Evolutionary conservation across 1,139 yeast genomes (phyloP), one percentile per base, ranked within the genome.

Genomic region (Kluyveromyces marxianus): DNA sequence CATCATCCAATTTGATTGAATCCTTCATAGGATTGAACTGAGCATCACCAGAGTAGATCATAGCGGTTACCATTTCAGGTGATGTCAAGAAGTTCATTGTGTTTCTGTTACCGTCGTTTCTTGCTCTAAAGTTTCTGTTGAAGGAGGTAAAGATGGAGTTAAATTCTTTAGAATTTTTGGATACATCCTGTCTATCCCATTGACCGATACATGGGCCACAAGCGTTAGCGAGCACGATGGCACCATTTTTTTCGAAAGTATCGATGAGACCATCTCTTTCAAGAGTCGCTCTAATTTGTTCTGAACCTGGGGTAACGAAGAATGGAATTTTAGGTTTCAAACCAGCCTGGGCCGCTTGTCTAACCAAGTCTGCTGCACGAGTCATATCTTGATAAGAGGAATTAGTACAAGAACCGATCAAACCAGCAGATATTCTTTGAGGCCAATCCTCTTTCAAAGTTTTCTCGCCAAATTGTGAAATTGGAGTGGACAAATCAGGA

Each of bases 161-260:
- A 44, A 67, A 68, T 48, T 77, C 82, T 44, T 79, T 74, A 6
- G 84, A 78, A 46, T 76, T 77, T 66, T 83, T 83, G 44, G 83
- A 74, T 44, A 83, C 75, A 52, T 73, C 74, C 45, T 65, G 69
- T 69, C 98, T 81, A 65, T 89, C 96, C 98, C 98, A 92, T 72
- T 92, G 97, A 45, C 98, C 98, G 61, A 92, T 92, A 74, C 98
- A 92, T 54, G 97, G 98, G 49, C 98, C 98, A 74, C 98, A 92
- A 14, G 98, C 98, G 63, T 92, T 92, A 38, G 97, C 96, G 54
- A 92, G 74, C 21, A 92, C 96, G 45, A 80, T 75, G 44, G 96
- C 97, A 48, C 97, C 97, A 58, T 83, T 84, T 42, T 81, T 75
- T 64, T 83, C 82, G 63, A 92, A 88, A 35, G 84, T 80, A 38